Conservation (phyloP, 345 rosid genomes). For the Citrus inodora region DNA sequence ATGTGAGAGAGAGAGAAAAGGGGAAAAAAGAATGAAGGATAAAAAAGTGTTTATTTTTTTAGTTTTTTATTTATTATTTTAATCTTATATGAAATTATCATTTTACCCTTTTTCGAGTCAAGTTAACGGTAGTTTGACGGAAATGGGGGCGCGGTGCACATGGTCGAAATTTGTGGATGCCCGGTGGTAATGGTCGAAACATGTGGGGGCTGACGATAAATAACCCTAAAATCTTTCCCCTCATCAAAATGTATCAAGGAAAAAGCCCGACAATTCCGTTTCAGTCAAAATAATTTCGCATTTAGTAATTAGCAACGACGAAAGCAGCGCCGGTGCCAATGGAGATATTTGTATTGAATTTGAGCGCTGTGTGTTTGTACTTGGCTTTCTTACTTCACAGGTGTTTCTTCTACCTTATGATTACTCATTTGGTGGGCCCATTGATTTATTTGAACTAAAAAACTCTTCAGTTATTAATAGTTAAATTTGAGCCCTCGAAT, state of each 20-base stretch:
- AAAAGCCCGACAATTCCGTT: not conserved
- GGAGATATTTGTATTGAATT: constrained; percentile 15
- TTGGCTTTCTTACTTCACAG: constrained; percentile 29
- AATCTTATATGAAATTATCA: too few species aligned
- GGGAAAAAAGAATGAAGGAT: too few species aligned
- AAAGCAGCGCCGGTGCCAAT: constrained; percentile 5
- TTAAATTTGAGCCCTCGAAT: not conserved
- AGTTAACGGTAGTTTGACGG: too few species aligned
- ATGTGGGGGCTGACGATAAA: too few species aligned
- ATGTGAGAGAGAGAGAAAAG: too few species aligned
- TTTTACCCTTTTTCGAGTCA: too few species aligned
- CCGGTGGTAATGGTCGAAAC: too few species aligned
- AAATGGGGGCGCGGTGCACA: too few species aligned
- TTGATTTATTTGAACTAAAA: not conserved
- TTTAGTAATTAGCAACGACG: not conserved
- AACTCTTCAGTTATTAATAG: not conserved
- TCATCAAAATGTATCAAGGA: not conserved
- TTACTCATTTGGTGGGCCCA: not conserved
- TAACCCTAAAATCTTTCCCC: too few species aligned
- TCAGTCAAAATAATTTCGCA: not conserved
- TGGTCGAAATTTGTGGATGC: too few species aligned
- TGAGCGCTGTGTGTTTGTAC: constrained; percentile 25
- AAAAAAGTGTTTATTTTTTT: too few species aligned
- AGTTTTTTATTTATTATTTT: too few species aligned
- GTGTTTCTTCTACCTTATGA: constrained; percentile 10